These are phyloP conservation scores for Strobilomyces echinocephalus DNA, from an alignment of 768 basidiomycete genomes.

Conservation along the genomic window DNA sequence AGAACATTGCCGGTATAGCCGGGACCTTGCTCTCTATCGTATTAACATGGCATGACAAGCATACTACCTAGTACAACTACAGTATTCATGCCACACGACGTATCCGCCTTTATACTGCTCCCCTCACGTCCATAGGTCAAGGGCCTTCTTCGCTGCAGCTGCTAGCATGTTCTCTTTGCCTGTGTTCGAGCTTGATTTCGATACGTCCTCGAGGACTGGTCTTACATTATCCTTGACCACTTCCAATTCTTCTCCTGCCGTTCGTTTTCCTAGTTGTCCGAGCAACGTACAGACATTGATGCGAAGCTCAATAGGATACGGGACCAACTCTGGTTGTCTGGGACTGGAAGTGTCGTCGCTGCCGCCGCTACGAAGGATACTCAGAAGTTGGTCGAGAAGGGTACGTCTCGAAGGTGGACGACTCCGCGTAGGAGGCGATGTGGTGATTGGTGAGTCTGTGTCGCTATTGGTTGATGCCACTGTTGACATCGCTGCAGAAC, in stretches of 20 bases:
- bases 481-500: constrained; percentile 33
- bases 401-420: constrained; percentile 49
- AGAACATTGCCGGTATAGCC: constrained; percentile 7
- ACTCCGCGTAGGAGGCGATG: constrained; percentile 36
- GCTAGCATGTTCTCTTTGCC: constrained; percentile 34
- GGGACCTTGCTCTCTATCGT: no score
- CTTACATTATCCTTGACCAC: constrained; percentile 47
- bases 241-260: constrained; percentile 43
- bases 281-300: constrained; percentile 73
- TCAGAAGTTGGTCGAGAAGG: constrained; percentile 64
- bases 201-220: constrained; percentile 50
- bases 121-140: constrained; percentile 37
- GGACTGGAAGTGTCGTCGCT: constrained; percentile 36
- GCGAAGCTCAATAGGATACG: constrained; percentile 72
- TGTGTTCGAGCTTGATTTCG: constrained; percentile 30
- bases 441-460: constrained; percentile 44
- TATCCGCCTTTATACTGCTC: not conserved
- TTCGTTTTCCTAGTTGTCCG: constrained; percentile 54
- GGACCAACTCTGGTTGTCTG: constrained; percentile 31
- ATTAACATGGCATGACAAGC: no score
- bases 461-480: constrained; percentile 42
- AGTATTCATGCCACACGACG: not conserved
- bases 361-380: constrained; percentile 49
- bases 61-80: not conserved
- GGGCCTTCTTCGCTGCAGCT: constrained; percentile 37